These are phyloP conservation scores for Jatropha multifida DNA, from an alignment of 441 rosid species.

Conservation along the genomic window DNA sequence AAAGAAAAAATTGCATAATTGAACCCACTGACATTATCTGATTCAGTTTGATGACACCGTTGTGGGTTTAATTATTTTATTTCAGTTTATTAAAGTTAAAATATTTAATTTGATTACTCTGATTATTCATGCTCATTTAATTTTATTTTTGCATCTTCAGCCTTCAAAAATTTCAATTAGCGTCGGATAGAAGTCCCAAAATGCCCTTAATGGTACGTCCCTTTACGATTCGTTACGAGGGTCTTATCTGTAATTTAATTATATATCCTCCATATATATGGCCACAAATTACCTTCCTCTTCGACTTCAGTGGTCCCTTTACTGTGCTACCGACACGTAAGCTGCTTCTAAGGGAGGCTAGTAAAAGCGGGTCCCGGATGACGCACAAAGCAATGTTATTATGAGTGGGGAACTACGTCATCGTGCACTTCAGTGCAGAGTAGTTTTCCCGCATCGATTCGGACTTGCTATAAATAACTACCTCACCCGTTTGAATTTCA, in stretches of 20 bases:
- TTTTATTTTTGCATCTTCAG: too few species aligned
- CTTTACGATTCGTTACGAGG: neutral
- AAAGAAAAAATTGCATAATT: too few species aligned
- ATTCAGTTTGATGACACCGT: too few species aligned
- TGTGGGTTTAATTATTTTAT: too few species aligned
- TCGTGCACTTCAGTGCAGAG: neutral
- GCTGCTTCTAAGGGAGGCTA: slow-evolving; percentile 1
- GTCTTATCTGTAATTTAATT: neutral
- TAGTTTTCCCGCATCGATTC: neutral
- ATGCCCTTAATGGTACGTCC: neutral
- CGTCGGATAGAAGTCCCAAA: neutral
- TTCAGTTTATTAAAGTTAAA: too few species aligned
- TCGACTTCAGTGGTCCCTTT: neutral
- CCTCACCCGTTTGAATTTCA: neutral
- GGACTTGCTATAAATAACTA: neutral
- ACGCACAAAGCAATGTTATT: neutral
- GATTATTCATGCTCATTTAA: too few species aligned
- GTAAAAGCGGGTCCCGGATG: slow-evolving; percentile 9
- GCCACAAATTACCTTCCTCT: neutral
- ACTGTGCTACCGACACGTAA: neutral
- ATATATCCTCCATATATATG: neutral
- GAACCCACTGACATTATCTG: too few species aligned
- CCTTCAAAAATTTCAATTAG: too few species aligned
- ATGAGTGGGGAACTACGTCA: slow-evolving; percentile 16
- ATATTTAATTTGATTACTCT: too few species aligned